Evolutionary conservation across 305 asterid genomes (phyloP).

Genomic region (Lippia alba): DNA sequence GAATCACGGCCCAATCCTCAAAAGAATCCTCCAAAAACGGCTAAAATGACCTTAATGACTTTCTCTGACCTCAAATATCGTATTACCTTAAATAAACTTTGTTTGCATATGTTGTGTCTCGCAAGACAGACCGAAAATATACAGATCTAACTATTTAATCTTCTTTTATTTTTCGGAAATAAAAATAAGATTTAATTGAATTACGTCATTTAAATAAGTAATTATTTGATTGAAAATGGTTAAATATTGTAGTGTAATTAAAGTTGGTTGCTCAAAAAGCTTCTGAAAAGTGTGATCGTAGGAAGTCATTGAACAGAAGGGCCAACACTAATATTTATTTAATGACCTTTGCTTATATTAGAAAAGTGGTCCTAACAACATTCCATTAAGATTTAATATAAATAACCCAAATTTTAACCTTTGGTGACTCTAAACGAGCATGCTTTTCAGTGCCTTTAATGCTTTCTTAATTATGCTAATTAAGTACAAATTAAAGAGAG

Average conservation of each 20-base stretch:
- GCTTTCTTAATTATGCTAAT: conserved; percentile 30
- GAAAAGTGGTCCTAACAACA: conserved; percentile 52
- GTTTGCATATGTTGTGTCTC: too few relatives aligned
- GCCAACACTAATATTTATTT: conserved; percentile 27
- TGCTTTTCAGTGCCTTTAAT: conserved; percentile 30
- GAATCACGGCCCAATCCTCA: too few relatives aligned
- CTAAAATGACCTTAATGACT: too few relatives aligned
- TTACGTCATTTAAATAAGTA: background rate
- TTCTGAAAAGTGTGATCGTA: conserved; percentile 24
- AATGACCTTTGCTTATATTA: conserved; percentile 31
- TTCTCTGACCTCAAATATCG: too few relatives aligned
- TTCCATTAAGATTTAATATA: conserved; percentile 30
- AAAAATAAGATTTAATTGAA: background rate
- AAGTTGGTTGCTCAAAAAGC: conserved; percentile 46
- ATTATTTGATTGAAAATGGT: conserved; percentile 25
- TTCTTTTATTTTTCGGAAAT: background rate
- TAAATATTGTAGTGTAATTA: conserved; percentile 27
- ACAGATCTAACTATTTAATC: too few relatives aligned
- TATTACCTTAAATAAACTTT: too few relatives aligned
- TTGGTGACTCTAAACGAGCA: conserved; percentile 58
- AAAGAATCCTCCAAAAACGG: too few relatives aligned
- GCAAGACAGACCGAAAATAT: too few relatives aligned
- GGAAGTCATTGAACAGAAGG: conserved; percentile 31
- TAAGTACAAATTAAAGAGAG: conserved; percentile 37
- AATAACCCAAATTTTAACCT: conserved; percentile 43